phyloP scores from a whole-genome alignment of 805 yeast genomes.

The Myxozyma lipomycoides region DNA sequence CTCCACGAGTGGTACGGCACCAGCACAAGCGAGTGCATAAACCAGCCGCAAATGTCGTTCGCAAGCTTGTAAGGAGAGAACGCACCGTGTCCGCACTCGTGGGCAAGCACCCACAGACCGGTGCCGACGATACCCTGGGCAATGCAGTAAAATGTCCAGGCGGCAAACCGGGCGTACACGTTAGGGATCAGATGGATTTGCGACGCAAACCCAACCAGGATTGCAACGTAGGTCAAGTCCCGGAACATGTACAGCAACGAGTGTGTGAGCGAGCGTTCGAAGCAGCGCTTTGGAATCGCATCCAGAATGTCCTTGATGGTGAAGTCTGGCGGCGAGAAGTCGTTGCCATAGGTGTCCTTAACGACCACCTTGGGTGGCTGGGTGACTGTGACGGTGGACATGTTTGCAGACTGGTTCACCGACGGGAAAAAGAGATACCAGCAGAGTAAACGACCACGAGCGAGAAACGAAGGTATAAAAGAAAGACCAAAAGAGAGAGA shows the following conservation, averaged over 20 bases:
- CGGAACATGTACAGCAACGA: slow-evolving; percentile 65
- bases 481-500: not conserved
- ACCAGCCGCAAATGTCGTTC: slow-evolving; percentile 80
- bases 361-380: slow-evolving; percentile 9
- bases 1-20: slow-evolving; percentile 91
- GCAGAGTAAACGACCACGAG: not conserved
- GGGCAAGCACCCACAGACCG: slow-evolving; percentile 83
- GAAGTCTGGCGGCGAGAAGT: slow-evolving; percentile 68
- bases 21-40: slow-evolving; percentile 68
- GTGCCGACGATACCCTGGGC: slow-evolving; percentile 65
- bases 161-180: slow-evolving; percentile 45
- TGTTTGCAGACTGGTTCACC: slow-evolving; percentile 7
- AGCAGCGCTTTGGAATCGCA: slow-evolving; percentile 72
- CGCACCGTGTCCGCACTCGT: slow-evolving; percentile 89
- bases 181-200: slow-evolving; percentile 51
- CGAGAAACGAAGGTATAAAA: not conserved
- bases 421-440: not conserved
- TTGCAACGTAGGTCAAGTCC: slow-evolving; percentile 47
- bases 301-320: slow-evolving; percentile 69
- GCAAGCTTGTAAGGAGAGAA: slow-evolving; percentile 68
- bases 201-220: slow-evolving; percentile 48
- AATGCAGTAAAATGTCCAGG: slow-evolving; percentile 57
- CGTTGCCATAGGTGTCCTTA: slow-evolving; percentile 47
- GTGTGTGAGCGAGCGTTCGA: slow-evolving; percentile 53
- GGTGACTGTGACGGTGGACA: slow-evolving; percentile 15